These are phyloP conservation scores for Xanthoparmelia taractica DNA, from an alignment of 495 filamentous ascomycete species.

Conservation along the genomic window DNA sequence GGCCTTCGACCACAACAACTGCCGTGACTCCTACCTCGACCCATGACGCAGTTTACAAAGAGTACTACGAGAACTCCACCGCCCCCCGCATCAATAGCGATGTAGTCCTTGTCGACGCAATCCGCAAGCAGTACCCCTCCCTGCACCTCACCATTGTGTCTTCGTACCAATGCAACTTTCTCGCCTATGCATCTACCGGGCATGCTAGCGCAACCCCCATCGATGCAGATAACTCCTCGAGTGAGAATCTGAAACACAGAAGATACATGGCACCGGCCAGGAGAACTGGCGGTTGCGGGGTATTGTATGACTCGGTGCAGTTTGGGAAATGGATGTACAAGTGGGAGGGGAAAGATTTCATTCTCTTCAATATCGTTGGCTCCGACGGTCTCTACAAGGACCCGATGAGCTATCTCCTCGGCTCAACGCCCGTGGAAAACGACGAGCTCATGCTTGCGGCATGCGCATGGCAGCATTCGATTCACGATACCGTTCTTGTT, in stretches of 20 bases:
- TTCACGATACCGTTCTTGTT: conserved; percentile 29
- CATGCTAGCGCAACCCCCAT: conserved; percentile 16
- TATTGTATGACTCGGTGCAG: conserved; percentile 18
- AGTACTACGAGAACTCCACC: conserved; percentile 12
- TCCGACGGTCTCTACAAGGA: conserved; percentile 3
- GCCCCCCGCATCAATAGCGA: conserved; percentile 16
- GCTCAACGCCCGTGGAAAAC: conserved; percentile 30
- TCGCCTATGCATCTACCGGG: conserved; percentile 19
- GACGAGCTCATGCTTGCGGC: conserved; percentile 48
- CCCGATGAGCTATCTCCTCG: conserved; percentile 19
- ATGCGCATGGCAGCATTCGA: conserved; percentile 35
- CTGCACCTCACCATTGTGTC: conserved; percentile 19
- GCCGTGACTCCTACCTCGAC: background rate
- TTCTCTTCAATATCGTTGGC: conserved; percentile 19
- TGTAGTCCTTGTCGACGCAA: conserved; percentile 13
- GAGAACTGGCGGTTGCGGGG: conserved; percentile 8
- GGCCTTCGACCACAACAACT: background rate
- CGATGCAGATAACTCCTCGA: conserved; percentile 1
- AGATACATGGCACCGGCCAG: background rate
- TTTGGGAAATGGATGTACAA: conserved; percentile 19
- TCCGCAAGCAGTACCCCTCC: conserved; percentile 19
- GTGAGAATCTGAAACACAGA: conserved; percentile 11
- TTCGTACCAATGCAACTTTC: conserved; percentile 18
- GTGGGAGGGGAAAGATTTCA: conserved; percentile 16
- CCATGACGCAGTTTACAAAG: conserved; percentile 15